Conservation (phyloP, 805 yeast species). For the Blastobotrys americana region DNA sequence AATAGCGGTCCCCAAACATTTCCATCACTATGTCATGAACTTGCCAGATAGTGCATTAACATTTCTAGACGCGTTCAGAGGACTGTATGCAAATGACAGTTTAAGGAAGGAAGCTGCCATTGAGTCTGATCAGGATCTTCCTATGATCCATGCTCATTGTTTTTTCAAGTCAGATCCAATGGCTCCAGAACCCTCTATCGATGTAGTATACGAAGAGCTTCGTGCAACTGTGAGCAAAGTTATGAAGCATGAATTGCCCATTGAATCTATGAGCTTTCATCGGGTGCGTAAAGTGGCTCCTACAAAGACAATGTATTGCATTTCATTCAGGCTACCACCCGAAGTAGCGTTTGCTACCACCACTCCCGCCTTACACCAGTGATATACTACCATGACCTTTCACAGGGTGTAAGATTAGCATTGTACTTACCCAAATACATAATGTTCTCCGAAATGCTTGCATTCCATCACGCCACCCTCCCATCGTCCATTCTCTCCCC, state of each 20-base stretch:
- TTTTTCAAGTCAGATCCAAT: conserved; percentile 80
- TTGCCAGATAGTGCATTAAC: conserved; percentile 88
- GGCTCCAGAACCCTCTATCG: conserved; percentile 63
- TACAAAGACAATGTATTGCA: conserved; percentile 92
- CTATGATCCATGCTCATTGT: conserved; percentile 78
- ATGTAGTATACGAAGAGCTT: conserved; percentile 62
- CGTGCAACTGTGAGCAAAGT: conserved; percentile 45
- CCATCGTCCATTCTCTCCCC: no score
- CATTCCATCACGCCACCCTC: no score
- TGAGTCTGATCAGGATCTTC: conserved; percentile 38
- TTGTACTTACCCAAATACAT: background rate
- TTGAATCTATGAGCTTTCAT: conserved; percentile 55
- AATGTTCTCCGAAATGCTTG: background rate
- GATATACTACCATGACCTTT: no score
- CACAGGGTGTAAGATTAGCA: background rate
- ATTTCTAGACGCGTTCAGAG: conserved; percentile 70
- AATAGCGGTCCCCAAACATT: conserved; percentile 42
- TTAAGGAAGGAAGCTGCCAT: conserved; percentile 6
- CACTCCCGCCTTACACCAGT: no score
- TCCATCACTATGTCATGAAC: conserved; percentile 84
- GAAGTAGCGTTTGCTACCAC: conserved; percentile 32
- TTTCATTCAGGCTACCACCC: conserved; percentile 55
- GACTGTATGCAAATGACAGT: conserved; percentile 47
- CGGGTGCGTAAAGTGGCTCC: conserved; percentile 93
- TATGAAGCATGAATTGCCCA: conserved; percentile 39